Evolutionary conservation across 495 filamentous ascomycete species (phyloP).

Genomic region (Penicillium goetzii): DNA sequence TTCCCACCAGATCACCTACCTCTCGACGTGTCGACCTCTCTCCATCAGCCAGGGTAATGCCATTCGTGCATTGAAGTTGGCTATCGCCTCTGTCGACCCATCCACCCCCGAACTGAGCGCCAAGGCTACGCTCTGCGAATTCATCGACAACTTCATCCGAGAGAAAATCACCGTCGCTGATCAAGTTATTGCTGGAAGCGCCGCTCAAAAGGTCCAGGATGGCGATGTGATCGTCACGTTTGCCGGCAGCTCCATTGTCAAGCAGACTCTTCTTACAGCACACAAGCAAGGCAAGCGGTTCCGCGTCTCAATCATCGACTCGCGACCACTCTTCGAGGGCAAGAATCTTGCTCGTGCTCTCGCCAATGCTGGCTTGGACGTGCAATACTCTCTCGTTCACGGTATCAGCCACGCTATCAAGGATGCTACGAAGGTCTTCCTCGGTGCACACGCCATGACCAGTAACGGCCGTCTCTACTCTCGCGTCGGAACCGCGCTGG

Average conservation of each 20-base stretch:
- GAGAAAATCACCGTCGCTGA: conserved; percentile 88
- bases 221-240: conserved; percentile 87
- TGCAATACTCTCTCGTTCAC: conserved; percentile 79
- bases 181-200: conserved; percentile 77
- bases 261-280: conserved; percentile 76
- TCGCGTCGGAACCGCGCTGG: conserved; percentile 80
- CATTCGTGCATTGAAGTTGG: conserved; percentile 89
- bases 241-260: conserved; percentile 83
- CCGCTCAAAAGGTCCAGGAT: conserved; percentile 71
- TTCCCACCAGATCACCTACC: conserved; percentile 91
- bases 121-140: conserved; percentile 72
- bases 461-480: conserved; percentile 87
- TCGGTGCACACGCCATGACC: conserved; percentile 90
- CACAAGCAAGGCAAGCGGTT: conserved; percentile 71
- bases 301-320: conserved; percentile 83
- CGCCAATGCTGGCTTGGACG: conserved; percentile 66
- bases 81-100: conserved; percentile 84
- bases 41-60: conserved; percentile 94
- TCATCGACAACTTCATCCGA: conserved; percentile 87
- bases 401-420: conserved; percentile 72
- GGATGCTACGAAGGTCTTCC: conserved; percentile 76
- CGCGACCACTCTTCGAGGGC: conserved; percentile 78
- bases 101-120: conserved; percentile 75
- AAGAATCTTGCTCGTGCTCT: conserved; percentile 72
- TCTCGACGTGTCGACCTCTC: conserved; percentile 88